Base-by-base conservation (phyloP, 345 rosid genomes). In the Eucalyptus caleyi region DNA sequence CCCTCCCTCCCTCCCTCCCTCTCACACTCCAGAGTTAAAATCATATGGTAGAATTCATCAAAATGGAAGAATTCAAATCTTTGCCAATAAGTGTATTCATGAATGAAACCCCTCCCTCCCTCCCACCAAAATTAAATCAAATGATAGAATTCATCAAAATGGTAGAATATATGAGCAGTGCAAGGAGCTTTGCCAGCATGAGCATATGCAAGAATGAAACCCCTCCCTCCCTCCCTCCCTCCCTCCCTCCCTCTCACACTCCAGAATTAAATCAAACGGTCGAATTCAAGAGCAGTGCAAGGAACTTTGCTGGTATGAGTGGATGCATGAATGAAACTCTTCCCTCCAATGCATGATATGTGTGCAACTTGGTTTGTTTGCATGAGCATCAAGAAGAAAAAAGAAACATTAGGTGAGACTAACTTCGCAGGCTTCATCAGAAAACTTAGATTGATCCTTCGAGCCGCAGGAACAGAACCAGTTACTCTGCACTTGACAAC, bases 401-500 rank as follows among this genome's bases (percentile, higher is more conserved):
- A 77, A 40, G 85, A 77, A 77, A 40, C 30, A 21, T 77, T 23
- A 21, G 47, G 27, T 77, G 47, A 89, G 91, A 82, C 93, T 72
- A 92, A 98, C 99, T 98, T 98, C 88, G 93, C 60, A 60, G 96
- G 95, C 93, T 95, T 97, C 94, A 94, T 96, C 86, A 90, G 89
- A 91, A 97, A 95, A 93, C 99, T 98, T 60, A 98, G 98, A 93
- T 92, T 97, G 92, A 98, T 95, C 82, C 95, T 95, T 89, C 93
- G 95, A 60, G 96, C 94, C 89, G 95, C 92, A 90, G 95, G 95
- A 92, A 90, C 89, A 80, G 97, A 93, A 91, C 96, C 87, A 56
- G 91, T 93, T 91, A 98, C 94, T 93, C 98, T 94, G 95, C 99
- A 98, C 94, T 98, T 97, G 92, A 98, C 95, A 88, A 96, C 99